Evolutionary conservation across 768 basidiomycete species (phyloP).

Genomic region (Tulasnella calospora): DNA sequence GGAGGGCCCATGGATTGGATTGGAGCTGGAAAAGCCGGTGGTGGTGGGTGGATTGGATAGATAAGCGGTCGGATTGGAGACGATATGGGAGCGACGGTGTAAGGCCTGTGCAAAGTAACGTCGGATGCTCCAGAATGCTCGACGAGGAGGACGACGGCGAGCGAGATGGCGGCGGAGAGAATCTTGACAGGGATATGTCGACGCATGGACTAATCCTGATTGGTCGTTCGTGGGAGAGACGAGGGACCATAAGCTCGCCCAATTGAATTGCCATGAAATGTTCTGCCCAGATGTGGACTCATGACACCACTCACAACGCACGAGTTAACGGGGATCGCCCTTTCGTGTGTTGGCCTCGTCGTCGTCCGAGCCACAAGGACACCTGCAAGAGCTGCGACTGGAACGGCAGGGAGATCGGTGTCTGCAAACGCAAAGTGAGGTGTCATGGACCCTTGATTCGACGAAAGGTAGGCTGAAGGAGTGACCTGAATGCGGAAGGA

Average conservation of each 20-base stretch:
- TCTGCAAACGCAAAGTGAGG: not conserved
- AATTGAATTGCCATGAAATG: slow-evolving; percentile 12
- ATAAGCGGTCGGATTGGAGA: not conserved
- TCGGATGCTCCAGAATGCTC: not conserved
- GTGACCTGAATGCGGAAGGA: not conserved
- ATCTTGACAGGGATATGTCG: not conserved
- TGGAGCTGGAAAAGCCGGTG: not conserved
- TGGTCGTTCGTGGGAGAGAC: not conserved
- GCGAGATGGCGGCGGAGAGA: slow-evolving; percentile 4
- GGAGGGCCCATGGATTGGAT: not conserved
- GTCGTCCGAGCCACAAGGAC: no score
- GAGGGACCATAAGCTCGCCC: slow-evolving; percentile 7
- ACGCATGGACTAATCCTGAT: not conserved
- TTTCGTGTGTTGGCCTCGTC: no score
- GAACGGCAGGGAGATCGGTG: not conserved
- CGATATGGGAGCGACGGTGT: not conserved
- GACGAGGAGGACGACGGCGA: not conserved
- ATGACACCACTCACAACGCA: not conserved
- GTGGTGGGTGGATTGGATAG: not conserved
- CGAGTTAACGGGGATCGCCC: not conserved
- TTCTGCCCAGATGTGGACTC: not conserved
- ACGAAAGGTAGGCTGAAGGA: not conserved
- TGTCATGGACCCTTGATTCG: not conserved
- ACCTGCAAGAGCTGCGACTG: not conserved
- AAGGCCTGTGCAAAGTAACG: not conserved